Evolutionary conservation across 768 basidiomycete species (phyloP).

Genomic region (Jaapia argillacea): DNA sequence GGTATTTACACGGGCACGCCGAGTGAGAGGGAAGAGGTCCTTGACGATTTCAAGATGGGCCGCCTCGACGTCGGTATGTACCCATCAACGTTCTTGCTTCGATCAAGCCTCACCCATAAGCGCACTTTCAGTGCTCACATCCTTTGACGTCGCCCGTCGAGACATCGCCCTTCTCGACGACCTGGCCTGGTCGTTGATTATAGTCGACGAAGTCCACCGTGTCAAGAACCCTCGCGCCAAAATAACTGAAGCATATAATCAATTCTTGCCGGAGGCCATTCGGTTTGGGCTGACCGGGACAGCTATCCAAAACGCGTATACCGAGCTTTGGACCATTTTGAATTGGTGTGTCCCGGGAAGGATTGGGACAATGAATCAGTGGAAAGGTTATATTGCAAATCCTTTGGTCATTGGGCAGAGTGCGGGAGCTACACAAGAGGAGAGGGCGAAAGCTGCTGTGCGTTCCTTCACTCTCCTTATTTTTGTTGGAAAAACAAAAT

Average conservation of each 20-base stretch:
- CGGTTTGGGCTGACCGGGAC: conserved; percentile 88
- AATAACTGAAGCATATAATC: conserved; percentile 59
- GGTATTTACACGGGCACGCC: conserved; percentile 52
- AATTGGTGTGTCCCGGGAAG: conserved; percentile 85
- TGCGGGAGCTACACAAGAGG: conserved; percentile 48
- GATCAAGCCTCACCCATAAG: conserved; percentile 1
- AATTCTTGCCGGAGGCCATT: conserved; percentile 28
- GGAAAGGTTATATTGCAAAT: conserved; percentile 61
- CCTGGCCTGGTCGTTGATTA: conserved; percentile 61
- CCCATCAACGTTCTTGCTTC: not conserved
- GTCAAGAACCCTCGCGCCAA: conserved; percentile 73
- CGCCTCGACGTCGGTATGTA: conserved; percentile 73
- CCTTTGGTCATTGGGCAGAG: conserved; percentile 67
- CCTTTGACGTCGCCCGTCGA: conserved; percentile 64
- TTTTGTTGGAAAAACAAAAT: too few species aligned
- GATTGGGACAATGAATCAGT: conserved; percentile 65
- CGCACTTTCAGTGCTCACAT: conserved; percentile 74
- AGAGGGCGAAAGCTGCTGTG: conserved; percentile 45
- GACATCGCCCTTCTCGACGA: conserved; percentile 63
- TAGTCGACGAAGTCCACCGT: conserved; percentile 86
- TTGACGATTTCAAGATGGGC: conserved; percentile 71
- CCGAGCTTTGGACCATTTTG: conserved; percentile 86
- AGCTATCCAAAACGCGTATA: conserved; percentile 79
- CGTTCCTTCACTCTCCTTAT: conserved; percentile 8
- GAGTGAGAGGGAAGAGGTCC: conserved; percentile 42